phyloP scores from a whole-genome alignment of 805 yeast genomes.

The Huiozyma naganishii region DNA sequence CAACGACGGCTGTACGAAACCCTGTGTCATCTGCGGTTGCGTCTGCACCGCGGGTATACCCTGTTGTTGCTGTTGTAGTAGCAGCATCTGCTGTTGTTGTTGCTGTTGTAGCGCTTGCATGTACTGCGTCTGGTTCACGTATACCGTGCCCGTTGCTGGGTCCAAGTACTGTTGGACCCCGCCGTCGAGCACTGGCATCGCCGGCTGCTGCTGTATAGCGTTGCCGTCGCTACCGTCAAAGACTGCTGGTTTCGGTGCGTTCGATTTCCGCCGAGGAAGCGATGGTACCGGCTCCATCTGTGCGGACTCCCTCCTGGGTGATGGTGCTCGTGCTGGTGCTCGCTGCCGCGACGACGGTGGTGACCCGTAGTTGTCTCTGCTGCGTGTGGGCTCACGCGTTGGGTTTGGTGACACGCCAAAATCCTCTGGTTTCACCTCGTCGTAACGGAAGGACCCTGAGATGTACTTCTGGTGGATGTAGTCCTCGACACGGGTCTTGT shows the following conservation, averaged over 20 bases:
- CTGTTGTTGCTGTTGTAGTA: slow-evolving; percentile 8
- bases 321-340: slow-evolving; percentile 32
- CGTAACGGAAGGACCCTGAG: slow-evolving; percentile 40
- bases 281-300: slow-evolving; percentile 14
- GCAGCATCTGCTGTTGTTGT: slow-evolving; percentile 8
- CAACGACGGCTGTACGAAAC: slow-evolving; percentile 1
- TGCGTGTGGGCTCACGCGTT: background rate
- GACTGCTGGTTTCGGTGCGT: slow-evolving; percentile 26
- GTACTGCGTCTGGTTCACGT: slow-evolving; percentile 60
- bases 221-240: slow-evolving; percentile 24
- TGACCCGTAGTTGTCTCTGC: slow-evolving; percentile 2
- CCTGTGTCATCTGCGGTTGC: slow-evolving; percentile 3
- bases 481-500: slow-evolving; percentile 40
- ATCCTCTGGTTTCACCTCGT: slow-evolving; percentile 23
- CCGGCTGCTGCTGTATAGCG: slow-evolving; percentile 3
- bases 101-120: slow-evolving; percentile 14
- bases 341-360: background rate
- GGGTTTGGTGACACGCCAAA: slow-evolving; percentile 9
- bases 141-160: slow-evolving; percentile 58
- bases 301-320: slow-evolving; percentile 1
- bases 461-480: slow-evolving; percentile 61
- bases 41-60: slow-evolving; percentile 7
- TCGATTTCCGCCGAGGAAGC: slow-evolving; percentile 32
- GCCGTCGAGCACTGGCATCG: slow-evolving; percentile 10
- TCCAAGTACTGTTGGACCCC: slow-evolving; percentile 56